A percentile compares a stretch with the other conserved stretches of the same genome.
These are phyloP conservation scores for Penicillium longicatenatum DNA, from an alignment of 495 filamentous ascomycete species.

Conservation along the genomic window DNA sequence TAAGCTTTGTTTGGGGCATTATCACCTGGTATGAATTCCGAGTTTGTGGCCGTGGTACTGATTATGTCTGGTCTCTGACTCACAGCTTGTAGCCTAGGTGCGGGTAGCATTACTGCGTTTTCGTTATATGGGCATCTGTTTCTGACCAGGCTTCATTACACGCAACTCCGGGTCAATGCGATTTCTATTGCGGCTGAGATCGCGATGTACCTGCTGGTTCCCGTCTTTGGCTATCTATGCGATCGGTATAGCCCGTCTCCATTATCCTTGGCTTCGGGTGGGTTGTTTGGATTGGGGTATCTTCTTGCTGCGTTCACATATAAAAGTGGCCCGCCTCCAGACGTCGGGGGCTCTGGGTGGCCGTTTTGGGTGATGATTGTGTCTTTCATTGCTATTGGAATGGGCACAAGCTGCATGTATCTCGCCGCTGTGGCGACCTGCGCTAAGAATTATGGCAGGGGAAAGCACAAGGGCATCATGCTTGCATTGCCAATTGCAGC, in stretches of 20 bases:
- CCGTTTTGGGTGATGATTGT: constrained; percentile 81
- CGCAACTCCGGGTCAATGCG: constrained; percentile 86
- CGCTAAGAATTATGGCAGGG: constrained; percentile 93
- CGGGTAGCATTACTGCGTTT: constrained; percentile 83
- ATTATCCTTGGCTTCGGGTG: constrained; percentile 67
- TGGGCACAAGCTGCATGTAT: constrained; percentile 86
- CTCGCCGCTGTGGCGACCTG: constrained; percentile 85
- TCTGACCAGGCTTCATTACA: constrained; percentile 79
- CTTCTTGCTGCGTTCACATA: constrained; percentile 80
- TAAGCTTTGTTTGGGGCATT: constrained; percentile 62
- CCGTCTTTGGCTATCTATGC: constrained; percentile 86
- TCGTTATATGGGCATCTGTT: constrained; percentile 90
- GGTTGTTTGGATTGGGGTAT: constrained; percentile 80
- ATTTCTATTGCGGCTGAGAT: constrained; percentile 82
- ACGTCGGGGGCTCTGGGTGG: constrained; percentile 61
- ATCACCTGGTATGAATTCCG: constrained; percentile 53
- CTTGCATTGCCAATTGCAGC: constrained; percentile 88
- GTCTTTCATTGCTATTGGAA: constrained; percentile 78
- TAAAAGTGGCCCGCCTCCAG: constrained; percentile 57
- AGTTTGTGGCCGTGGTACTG: neutral
- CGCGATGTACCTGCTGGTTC: constrained; percentile 85
- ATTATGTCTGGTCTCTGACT: constrained; percentile 9
- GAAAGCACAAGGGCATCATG: constrained; percentile 84
- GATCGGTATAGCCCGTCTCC: constrained; percentile 81
- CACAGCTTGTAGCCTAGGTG: constrained; percentile 59